phyloP scores from a whole-genome alignment of 352 stramenopile genomes.

The Blastocystis sp. region DNA sequence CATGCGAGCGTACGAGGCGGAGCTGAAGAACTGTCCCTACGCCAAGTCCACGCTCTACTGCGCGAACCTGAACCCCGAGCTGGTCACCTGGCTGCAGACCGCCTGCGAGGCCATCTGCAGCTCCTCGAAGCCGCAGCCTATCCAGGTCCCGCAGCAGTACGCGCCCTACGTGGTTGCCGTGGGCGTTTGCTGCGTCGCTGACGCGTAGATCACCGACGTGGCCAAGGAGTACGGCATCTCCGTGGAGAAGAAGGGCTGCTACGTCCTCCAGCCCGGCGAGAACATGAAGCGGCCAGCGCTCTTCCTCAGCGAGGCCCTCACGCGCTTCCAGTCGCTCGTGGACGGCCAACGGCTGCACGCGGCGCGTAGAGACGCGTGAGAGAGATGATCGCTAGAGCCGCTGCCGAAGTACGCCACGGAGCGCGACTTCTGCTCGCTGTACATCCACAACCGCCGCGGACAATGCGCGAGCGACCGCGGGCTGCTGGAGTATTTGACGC shows the following conservation, averaged over 20 bases:
- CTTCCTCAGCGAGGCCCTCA: neutral
- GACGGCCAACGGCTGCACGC: constrained; percentile 20
- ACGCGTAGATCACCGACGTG: neutral
- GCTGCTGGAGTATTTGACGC: constrained; percentile 23
- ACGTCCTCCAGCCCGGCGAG: neutral
- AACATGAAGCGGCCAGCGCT: neutral
- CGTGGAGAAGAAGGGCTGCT: neutral
- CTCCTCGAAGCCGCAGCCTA: neutral
- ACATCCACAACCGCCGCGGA: constrained; percentile 29
- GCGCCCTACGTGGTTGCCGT: neutral
- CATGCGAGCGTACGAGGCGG: constrained; percentile 34
- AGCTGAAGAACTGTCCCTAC: constrained; percentile 51
- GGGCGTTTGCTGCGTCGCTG: neutral
- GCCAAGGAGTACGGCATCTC: constrained; percentile 23
- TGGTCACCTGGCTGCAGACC: constrained; percentile 48
- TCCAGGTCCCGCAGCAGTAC: constrained; percentile 16
- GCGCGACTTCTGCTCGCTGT: constrained; percentile 45
- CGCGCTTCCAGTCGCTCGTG: constrained; percentile 15
- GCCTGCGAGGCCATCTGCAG: constrained; percentile 29
- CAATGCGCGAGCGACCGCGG: constrained; percentile 3
- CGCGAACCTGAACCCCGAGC: constrained; percentile 31
- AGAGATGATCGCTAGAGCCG: constrained; percentile 2
- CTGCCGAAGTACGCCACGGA: constrained; percentile 52
- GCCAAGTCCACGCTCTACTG: constrained; percentile 11
- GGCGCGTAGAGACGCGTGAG: neutral